Evolutionary conservation across 1,284 basidiomycete species (phyloP), one percentile per base, ranked within the genome.

Genomic region (Mycosarcoma mackinlayi): DNA sequence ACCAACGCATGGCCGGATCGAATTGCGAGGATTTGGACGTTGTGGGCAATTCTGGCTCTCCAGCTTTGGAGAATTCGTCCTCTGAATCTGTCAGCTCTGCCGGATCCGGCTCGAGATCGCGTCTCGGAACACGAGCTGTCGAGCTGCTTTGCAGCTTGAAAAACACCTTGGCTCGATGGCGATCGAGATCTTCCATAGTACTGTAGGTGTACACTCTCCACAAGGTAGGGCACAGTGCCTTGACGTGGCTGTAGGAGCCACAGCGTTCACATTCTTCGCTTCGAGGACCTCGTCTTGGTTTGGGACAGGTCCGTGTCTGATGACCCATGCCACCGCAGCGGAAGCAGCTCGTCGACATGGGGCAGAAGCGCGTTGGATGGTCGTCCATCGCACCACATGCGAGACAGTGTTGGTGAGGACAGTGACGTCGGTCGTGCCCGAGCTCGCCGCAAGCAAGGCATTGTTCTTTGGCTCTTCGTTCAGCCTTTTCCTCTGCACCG

Each of bases 171-270:
- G 59, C 51, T 18, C 76, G 60, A 23, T 45, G 57, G 3, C 46
- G 42, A 13, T 65, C 80, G 25, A 88, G 87, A 30, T 88, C 88
- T 3, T 86, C 85, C 6, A 87, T 86, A 2, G 86, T 85, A 41
- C 89, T 85, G 76, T 94, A 95, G 25, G 89, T 86, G 77, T 96
- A 96, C 60, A 93, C 85, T 38, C 93, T 86, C 93, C 93, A 96
- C 41, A 92, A 84, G 0, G 90, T 90, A 1, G 92, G 92, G 70
- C 93, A 96, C 85, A 91, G 90, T 89, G 94, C 55, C 59, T 55
- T 87, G 50, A 87, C 88, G 80, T 95, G 93, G 34, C 84, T 83
- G 28, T 84, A 78, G 16, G 89, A 88, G 19, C 90, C 90, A 82
- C 93, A 95, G 24, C 91, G 87, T 61, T 89, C 87, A 79, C 93